Evolutionary conservation across 352 stramenopile genomes (phyloP).

Genomic region (Phytophthora multivora): DNA sequence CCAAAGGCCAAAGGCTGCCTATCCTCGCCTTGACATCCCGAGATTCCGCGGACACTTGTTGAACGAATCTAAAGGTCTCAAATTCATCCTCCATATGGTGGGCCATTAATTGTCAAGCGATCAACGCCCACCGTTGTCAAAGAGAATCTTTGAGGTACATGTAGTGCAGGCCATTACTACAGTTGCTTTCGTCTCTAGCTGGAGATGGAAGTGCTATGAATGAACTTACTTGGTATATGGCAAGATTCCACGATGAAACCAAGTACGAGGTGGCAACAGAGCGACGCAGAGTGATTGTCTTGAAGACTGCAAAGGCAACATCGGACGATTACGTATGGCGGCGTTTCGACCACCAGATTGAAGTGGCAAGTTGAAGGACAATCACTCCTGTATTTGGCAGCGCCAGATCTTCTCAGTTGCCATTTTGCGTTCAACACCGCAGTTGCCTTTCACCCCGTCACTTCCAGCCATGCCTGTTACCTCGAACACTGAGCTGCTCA

Average conservation of each 20-base stretch:
- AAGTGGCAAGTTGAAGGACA: conserved; percentile 9
- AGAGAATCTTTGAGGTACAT: conserved; percentile 11
- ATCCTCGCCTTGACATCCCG: conserved; percentile 5
- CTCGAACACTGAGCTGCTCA: not conserved
- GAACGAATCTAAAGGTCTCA: conserved; percentile 14
- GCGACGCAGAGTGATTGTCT: not conserved
- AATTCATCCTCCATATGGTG: conserved; percentile 4
- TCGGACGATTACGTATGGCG: too few species aligned
- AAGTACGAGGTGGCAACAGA: not conserved
- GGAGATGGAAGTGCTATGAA: not conserved
- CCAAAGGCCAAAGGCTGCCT: not conserved
- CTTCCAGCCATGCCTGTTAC: not conserved
- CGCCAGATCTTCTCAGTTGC: not conserved
- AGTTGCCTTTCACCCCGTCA: not conserved
- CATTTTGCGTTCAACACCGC: not conserved
- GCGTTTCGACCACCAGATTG: not conserved
- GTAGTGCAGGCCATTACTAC: conserved; percentile 7
- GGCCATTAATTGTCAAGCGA: not conserved
- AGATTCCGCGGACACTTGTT: conserved; percentile 13
- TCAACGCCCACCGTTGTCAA: not conserved
- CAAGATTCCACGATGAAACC: not conserved
- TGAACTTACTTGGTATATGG: too few species aligned
- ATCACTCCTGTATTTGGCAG: not conserved
- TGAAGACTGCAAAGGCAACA: too few species aligned
- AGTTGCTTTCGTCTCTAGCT: not conserved